Percentiles rank a stretch among this genome's conserved stretches.
These are phyloP conservation scores for Pseudogymnoascus sp. DNA, from an alignment of 2,329 filamentous ascomycete genomes.

Conservation along the genomic window DNA sequence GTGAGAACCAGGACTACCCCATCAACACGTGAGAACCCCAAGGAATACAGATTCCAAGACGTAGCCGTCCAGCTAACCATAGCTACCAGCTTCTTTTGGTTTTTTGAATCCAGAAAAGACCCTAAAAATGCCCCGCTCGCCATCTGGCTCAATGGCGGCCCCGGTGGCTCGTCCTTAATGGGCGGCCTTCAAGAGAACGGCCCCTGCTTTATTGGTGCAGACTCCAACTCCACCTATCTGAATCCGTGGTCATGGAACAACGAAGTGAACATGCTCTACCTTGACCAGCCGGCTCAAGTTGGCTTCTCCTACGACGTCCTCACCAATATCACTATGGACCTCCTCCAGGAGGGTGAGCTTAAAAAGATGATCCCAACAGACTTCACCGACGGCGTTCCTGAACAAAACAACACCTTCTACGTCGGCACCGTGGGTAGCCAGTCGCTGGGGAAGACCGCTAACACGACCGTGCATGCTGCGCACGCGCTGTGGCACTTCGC, in stretches of 20 bases:
- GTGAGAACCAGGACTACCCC: slow-evolving; percentile 9
- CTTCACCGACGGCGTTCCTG: slow-evolving; percentile 28
- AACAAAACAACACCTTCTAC: slow-evolving; percentile 43
- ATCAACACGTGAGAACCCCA: slow-evolving; percentile 14
- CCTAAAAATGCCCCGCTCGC: slow-evolving; percentile 40
- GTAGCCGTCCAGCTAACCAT: slow-evolving; percentile 20
- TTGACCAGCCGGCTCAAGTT: slow-evolving; percentile 56
- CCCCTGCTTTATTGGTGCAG: slow-evolving; percentile 28
- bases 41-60: slow-evolving; percentile 29
- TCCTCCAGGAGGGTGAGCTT: slow-evolving; percentile 25
- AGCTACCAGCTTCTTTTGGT: slow-evolving; percentile 34
- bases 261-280: slow-evolving; percentile 41
- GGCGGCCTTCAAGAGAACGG: slow-evolving; percentile 51
- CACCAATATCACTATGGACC: slow-evolving; percentile 50
- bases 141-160: slow-evolving; percentile 57
- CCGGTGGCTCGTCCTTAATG: slow-evolving; percentile 51
- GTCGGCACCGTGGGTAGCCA: slow-evolving; percentile 44
- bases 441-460: slow-evolving; percentile 30
- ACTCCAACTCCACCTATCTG: slow-evolving; percentile 35
- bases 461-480: slow-evolving; percentile 39
- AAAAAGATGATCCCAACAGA: slow-evolving; percentile 27
- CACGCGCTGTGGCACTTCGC: slow-evolving; percentile 45
- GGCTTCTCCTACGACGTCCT: slow-evolving; percentile 58
- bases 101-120: slow-evolving; percentile 34
- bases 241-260: slow-evolving; percentile 55